Percentiles rank a stretch among this genome's conserved stretches.
Evolutionary conservation across 1,284 basidiomycete genomes (phyloP).

Genomic region (Chalciporus sp.): DNA sequence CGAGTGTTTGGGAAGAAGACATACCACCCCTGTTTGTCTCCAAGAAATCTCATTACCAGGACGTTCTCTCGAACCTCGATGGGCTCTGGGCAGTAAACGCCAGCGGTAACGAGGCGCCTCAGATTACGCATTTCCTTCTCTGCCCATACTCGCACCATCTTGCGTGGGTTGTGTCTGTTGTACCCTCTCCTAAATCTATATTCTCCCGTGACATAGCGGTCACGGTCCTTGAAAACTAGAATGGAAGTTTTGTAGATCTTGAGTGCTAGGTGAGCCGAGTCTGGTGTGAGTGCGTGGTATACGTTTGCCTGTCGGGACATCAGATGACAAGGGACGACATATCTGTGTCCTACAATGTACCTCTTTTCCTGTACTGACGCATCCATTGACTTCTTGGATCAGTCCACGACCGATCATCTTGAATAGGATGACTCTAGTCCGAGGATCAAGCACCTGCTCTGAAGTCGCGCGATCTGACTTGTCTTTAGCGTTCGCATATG

Average conservation of each 20-base stretch:
- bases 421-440: slow-evolving; percentile 88
- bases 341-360: slow-evolving; percentile 43
- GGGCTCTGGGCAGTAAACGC: slow-evolving; percentile 85
- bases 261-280: slow-evolving; percentile 73
- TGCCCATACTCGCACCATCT: slow-evolving; percentile 99
- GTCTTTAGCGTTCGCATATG: slow-evolving; percentile 86
- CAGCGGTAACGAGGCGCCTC: slow-evolving; percentile 80
- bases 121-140: slow-evolving; percentile 99
- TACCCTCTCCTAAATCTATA: slow-evolving; percentile 94
- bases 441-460: slow-evolving; percentile 91
- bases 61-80: slow-evolving; percentile 97
- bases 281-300: slow-evolving; percentile 80
- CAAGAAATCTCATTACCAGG: slow-evolving; percentile 94
- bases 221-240: slow-evolving; percentile 95
- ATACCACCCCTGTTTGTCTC: slow-evolving; percentile 79
- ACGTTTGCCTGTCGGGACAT: slow-evolving; percentile 76
- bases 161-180: slow-evolving; percentile 90
- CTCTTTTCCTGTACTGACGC: slow-evolving; percentile 95
- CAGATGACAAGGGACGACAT: slow-evolving; percentile 3
- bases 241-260: slow-evolving; percentile 99
- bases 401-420: slow-evolving; percentile 92
- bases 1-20: slow-evolving; percentile 27
- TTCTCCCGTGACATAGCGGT: slow-evolving; percentile 92
- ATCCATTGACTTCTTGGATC: slow-evolving; percentile 88
- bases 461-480: slow-evolving; percentile 93